These are phyloP conservation scores for Lasiodiplodia sp. DNA, from an alignment of 2,329 filamentous ascomycete species.

Conservation along the genomic window DNA sequence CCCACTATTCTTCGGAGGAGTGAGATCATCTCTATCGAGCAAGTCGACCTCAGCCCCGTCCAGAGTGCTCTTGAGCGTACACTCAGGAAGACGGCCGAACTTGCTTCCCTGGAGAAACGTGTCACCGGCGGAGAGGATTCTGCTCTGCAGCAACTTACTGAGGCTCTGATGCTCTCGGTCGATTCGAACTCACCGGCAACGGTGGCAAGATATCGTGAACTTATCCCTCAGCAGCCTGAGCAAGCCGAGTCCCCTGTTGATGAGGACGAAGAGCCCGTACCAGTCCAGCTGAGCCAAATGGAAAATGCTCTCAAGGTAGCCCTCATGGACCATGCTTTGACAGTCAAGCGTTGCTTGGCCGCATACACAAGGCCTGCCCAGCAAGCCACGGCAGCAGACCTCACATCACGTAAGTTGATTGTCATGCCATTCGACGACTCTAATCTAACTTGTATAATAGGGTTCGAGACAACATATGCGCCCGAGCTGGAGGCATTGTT, in stretches of 20 bases:
- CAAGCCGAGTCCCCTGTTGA: constrained; percentile 36
- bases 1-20: constrained; percentile 89
- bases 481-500: constrained; percentile 52
- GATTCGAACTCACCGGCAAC: constrained; percentile 77
- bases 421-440: neutral
- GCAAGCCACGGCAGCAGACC: constrained; percentile 65
- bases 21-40: constrained; percentile 76
- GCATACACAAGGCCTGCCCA: constrained; percentile 71
- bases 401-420: constrained; percentile 67
- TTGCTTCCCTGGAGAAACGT: constrained; percentile 77
- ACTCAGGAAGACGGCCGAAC: constrained; percentile 87
- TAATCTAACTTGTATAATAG: constrained; percentile 37
- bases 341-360: constrained; percentile 81
- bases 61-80: constrained; percentile 93
- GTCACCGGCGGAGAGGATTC: constrained; percentile 76
- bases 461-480: constrained; percentile 56
- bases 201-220: constrained; percentile 76
- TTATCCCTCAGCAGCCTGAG: constrained; percentile 65
- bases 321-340: constrained; percentile 86
- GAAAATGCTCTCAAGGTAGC: constrained; percentile 85
- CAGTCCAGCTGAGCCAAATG: constrained; percentile 58
- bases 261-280: constrained; percentile 51
- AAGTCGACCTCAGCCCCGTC: constrained; percentile 73
- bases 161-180: constrained; percentile 79
- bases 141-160: constrained; percentile 72